Conservation (phyloP, 306 rosid genomes). For the Cucurbita moschata region DNA sequence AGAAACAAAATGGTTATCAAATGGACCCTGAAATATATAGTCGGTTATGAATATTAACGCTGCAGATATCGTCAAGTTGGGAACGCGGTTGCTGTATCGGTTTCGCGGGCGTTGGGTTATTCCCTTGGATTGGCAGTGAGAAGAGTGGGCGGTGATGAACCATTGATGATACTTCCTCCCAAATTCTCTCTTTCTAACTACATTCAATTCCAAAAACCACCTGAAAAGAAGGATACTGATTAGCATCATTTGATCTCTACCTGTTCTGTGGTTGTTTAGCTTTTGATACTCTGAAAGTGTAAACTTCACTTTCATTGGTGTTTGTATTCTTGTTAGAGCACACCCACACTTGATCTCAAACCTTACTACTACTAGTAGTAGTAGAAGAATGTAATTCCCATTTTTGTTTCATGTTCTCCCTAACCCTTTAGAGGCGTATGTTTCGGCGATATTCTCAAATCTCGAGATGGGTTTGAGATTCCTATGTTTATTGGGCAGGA, state of each 20-base stretch:
- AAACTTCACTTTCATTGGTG: neutral
- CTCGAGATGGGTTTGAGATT: neutral
- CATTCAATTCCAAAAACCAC: constrained; percentile 28
- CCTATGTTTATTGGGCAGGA: neutral
- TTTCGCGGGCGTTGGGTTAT: constrained; percentile 62
- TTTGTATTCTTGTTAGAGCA: neutral
- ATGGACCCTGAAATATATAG: neutral
- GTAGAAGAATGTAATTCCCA: neutral
- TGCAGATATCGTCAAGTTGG: constrained; percentile 81
- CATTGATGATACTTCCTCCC: constrained; percentile 46
- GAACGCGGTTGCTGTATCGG: constrained; percentile 78
- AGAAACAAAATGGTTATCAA: neutral
- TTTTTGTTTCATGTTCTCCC: neutral
- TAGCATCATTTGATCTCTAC: constrained; percentile 1
- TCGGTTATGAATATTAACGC: neutral
- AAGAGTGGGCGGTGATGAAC: constrained; percentile 37
- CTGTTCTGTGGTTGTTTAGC: neutral
- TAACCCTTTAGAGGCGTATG: neutral
- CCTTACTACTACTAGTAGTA: neutral
- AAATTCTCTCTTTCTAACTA: constrained; percentile 63
- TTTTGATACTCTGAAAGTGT: neutral
- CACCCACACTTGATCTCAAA: neutral
- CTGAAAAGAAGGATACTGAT: constrained; percentile 8
- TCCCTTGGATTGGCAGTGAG: constrained; percentile 53
- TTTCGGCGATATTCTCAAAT: neutral